Evolutionary conservation across 768 basidiomycete species (phyloP).

Genomic region (Sutorius australiensis): DNA sequence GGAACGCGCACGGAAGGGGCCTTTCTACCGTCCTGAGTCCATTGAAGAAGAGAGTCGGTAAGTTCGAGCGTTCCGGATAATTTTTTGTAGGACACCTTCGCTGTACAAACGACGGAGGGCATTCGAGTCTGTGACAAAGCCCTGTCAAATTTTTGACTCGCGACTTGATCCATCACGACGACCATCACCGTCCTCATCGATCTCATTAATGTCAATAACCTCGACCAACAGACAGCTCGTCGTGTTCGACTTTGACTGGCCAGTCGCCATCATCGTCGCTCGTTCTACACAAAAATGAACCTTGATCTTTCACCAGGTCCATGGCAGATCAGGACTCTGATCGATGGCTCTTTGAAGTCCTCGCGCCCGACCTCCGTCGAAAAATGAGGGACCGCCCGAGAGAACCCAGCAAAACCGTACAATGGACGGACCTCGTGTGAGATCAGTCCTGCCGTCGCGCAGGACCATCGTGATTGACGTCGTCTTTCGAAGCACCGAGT

Average conservation of each 20-base stretch:
- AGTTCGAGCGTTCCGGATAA: constrained; percentile 69
- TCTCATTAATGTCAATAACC: constrained; percentile 9
- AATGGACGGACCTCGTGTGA: constrained; percentile 97
- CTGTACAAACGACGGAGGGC: constrained; percentile 66
- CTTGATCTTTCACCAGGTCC: constrained; percentile 50
- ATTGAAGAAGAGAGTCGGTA: constrained; percentile 68
- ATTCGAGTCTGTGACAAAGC: constrained; percentile 30
- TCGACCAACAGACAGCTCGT: constrained; percentile 62
- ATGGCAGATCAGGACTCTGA: constrained; percentile 96
- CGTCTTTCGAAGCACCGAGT: constrained; percentile 50
- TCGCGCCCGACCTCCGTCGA: constrained; percentile 78
- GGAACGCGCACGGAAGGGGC: constrained; percentile 61
- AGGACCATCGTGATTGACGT: not conserved
- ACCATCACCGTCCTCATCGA: not conserved
- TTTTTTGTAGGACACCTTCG: constrained; percentile 85
- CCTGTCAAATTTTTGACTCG: not conserved
- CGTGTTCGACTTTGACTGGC: constrained; percentile 98
- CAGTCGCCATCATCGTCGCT: constrained; percentile 10
- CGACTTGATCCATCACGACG: not conserved
- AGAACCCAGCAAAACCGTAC: constrained; percentile 52
- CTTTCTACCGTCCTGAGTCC: constrained; percentile 72
- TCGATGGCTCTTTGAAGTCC: constrained; percentile 86
- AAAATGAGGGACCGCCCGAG: constrained; percentile 52
- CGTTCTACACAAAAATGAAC: not conserved
- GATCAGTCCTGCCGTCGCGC: constrained; percentile 17